A percentile compares a stretch with the other conserved stretches of the same genome.
These are phyloP conservation scores for Mycena chlorophos DNA, from an alignment of 768 basidiomycete genomes.

Conservation along the genomic window DNA sequence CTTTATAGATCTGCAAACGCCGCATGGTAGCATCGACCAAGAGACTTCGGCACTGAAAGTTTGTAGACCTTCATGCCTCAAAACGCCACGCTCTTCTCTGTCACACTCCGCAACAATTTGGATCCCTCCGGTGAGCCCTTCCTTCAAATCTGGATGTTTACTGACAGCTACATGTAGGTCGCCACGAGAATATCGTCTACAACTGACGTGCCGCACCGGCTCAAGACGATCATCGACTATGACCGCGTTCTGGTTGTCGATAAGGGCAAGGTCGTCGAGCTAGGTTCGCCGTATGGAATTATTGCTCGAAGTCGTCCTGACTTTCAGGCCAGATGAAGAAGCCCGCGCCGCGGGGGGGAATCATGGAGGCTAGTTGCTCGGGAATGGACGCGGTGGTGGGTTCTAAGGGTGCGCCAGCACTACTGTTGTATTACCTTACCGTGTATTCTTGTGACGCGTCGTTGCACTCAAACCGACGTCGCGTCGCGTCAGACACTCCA, in stretches of 20 bases:
- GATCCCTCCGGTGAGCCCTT: slow-evolving; percentile 70
- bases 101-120: slow-evolving; percentile 72
- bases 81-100: slow-evolving; percentile 78
- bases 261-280: slow-evolving; percentile 5
- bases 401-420: too few relatives aligned
- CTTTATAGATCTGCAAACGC: neutral
- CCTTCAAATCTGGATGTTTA: slow-evolving; percentile 3
- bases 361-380: too few relatives aligned
- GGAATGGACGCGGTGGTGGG: too few relatives aligned
- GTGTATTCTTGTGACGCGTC: neutral
- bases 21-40: slow-evolving; percentile 4
- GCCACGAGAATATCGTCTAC: slow-evolving; percentile 78
- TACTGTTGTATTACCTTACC: too few relatives aligned
- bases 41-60: slow-evolving; percentile 1
- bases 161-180: slow-evolving; percentile 43
- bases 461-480: neutral
- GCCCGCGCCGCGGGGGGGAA: too few relatives aligned
- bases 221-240: slow-evolving; percentile 16
- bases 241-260: slow-evolving; percentile 13
- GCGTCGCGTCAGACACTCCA: neutral
- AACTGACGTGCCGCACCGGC: slow-evolving; percentile 6
- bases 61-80: slow-evolving; percentile 78
- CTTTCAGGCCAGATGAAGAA: too few relatives aligned
- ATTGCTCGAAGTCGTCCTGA: too few relatives aligned
- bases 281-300: neutral